Base-by-base conservation (phyloP, 805 yeast genomes). In the Lachancea mirantina region DNA sequence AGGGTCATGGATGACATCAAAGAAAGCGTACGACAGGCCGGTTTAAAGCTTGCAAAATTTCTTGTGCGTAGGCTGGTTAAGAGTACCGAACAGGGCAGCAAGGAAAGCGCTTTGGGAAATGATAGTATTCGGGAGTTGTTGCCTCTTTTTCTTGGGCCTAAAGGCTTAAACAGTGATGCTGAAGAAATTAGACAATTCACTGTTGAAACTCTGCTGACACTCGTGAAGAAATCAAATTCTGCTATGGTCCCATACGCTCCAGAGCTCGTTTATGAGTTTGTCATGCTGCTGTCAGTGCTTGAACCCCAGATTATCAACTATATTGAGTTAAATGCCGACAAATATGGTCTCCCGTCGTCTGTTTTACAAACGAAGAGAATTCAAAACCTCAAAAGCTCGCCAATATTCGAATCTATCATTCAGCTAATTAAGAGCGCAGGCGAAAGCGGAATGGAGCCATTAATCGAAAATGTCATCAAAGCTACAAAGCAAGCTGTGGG, bases 301-400 rank as follows among this genome's bases (percentile, higher is more conserved):
- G 98, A 92, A 49, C 97, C 97, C 0, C 95, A 88, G 50, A 75
- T 82, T 2, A 70, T 84, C 41, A 89, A 92, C 50, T 89, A 87
- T 47, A 59, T 89, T 37, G 76, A 92, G 0, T 63, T 89, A 39
- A 88, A 92, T 58, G 95, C 96, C 1, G 88, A 76, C 38, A 89
- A 87, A 54, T 87, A 81, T 52, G 85, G 87, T 26, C 52, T 87
- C 38, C 76, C 75, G 32, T 63, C 76, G 6, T 71, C 73, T 36
- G 83, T 76, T 23, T 74, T 89, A 39, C 96, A 92, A 55, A 75
- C 84, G 0, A 76, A 76, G 32, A 68, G 97, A 47, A 60, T 78
- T 33, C 79, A 76, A 36, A 72, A 81, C 26, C 69, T 92, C 19
- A 77, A 89, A 0, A 65, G 68, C 17, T 88, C 96, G 0, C 96